A percentile compares a stretch with the other conserved stretches of the same genome.
phyloP scores from a whole-genome alignment of 208 protist species.

The Leishmania amazonensis region DNA sequence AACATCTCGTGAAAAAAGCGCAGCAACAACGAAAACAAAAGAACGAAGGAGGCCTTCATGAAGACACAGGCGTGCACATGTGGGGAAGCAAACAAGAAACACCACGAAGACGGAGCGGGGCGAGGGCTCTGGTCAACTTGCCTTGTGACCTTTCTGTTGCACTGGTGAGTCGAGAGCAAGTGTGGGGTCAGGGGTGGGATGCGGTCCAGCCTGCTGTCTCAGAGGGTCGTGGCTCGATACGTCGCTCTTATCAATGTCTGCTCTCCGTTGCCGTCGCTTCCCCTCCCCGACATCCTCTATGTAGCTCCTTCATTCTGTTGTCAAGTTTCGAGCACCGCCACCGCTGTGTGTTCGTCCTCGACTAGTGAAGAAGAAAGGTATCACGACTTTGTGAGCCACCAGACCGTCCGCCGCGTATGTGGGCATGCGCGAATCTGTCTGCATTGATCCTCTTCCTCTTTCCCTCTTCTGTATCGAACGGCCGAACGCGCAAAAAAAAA shows the following conservation, averaged over 20 bases:
- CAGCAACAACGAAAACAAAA: background rate
- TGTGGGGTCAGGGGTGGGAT: too few relatives aligned
- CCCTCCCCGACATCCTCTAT: background rate
- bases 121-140: background rate
- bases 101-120: background rate
- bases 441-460: background rate
- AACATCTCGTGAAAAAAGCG: background rate
- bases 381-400: background rate
- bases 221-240: background rate
- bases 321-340: background rate
- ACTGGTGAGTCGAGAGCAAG: background rate
- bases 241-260: background rate
- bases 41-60: background rate
- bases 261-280: background rate
- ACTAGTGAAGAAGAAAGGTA: background rate
- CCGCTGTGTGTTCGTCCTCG: background rate
- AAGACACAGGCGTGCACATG: background rate
- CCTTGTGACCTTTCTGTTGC: background rate
- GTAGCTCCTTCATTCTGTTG: background rate
- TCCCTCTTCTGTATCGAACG: background rate
- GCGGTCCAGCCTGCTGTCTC: background rate
- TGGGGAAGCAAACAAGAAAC: background rate
- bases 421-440: background rate
- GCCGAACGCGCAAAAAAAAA: background rate
- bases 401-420: background rate